A percentile compares a stretch with the other conserved stretches of the same genome.
Evolutionary conservation across 345 rosid species (phyloP).

Genomic region (Syzygium grande): DNA sequence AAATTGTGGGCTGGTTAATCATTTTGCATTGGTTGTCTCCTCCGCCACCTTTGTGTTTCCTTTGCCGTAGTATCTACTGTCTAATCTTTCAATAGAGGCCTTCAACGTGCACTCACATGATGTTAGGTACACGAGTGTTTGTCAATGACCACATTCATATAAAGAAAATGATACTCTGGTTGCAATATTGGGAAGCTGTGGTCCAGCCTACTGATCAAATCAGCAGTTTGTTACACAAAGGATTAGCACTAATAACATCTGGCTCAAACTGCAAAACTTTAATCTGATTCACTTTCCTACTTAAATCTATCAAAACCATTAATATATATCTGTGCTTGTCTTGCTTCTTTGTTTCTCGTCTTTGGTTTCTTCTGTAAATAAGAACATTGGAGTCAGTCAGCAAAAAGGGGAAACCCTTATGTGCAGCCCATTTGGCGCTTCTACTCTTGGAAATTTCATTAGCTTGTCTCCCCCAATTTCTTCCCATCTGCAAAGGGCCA

Average conservation of each 20-base stretch:
- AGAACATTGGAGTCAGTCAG: not conserved
- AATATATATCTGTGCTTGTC: not conserved
- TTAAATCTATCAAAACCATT: not conserved
- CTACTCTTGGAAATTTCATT: slow-evolving; percentile 85
- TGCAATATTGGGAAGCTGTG: not conserved
- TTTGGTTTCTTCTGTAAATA: slow-evolving; percentile 17
- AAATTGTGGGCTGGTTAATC: not conserved
- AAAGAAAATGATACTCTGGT: not conserved
- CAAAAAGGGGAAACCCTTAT: slow-evolving; percentile 53
- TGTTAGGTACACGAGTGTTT: not conserved
- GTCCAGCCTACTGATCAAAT: not conserved
- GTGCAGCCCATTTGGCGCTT: slow-evolving; percentile 89
- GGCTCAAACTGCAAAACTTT: not conserved
- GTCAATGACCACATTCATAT: not conserved
- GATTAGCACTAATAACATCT: not conserved
- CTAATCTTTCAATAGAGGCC: not conserved
- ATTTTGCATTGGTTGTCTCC: not conserved
- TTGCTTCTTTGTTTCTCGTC: not conserved
- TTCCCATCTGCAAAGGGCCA: slow-evolving; percentile 61
- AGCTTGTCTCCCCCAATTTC: slow-evolving; percentile 66
- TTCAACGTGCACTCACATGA: not conserved
- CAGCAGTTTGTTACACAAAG: not conserved
- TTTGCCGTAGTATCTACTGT: not conserved
- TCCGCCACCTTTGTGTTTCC: not conserved
- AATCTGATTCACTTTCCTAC: not conserved